Conservation (phyloP, 352 stramenopile species). For the Globisporangium carolinianum region DNA sequence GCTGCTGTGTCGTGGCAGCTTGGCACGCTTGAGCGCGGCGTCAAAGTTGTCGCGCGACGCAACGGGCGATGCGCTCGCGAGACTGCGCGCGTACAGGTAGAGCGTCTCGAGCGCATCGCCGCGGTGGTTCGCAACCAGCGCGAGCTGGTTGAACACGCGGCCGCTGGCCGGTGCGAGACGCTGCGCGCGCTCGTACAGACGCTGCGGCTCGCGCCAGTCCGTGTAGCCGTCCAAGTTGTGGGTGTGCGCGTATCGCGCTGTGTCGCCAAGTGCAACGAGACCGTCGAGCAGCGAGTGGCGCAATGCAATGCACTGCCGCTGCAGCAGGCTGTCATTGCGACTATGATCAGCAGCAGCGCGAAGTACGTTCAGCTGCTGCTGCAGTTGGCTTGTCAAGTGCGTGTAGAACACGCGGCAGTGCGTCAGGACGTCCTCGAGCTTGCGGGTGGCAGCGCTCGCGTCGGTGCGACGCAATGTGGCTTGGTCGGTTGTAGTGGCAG, state of each 20-base stretch:
- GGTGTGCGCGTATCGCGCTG: constrained; percentile 30
- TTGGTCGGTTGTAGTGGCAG: constrained; percentile 9
- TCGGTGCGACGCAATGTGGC: constrained; percentile 3
- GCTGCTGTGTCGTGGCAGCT: background rate
- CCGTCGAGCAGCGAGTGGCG: constrained; percentile 32
- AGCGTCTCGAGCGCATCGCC: constrained; percentile 23
- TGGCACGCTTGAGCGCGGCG: constrained; percentile 17
- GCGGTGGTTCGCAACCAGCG: constrained; percentile 31
- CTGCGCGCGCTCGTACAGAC: constrained; percentile 32
- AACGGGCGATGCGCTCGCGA: constrained; percentile 37
- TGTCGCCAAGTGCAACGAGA: constrained; percentile 42
- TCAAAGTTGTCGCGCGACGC: constrained; percentile 27
- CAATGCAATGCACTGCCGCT: constrained; percentile 1
- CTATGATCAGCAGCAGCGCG: background rate
- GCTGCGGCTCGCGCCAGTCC: constrained; percentile 22
- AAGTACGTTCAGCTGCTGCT: background rate
- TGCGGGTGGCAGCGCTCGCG: background rate
- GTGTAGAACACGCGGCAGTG: constrained; percentile 12
- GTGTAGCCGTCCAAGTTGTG: constrained; percentile 5
- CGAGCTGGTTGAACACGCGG: constrained; percentile 59
- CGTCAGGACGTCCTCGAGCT: constrained; percentile 4
- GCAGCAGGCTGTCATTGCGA: background rate
- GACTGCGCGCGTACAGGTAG: constrained; percentile 40
- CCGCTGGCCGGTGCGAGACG: constrained; percentile 32
- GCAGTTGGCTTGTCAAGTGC: background rate